Evolutionary conservation across 2,329 filamentous ascomycete species (phyloP).

Genomic region (Pseudogymnoascus sp.): DNA sequence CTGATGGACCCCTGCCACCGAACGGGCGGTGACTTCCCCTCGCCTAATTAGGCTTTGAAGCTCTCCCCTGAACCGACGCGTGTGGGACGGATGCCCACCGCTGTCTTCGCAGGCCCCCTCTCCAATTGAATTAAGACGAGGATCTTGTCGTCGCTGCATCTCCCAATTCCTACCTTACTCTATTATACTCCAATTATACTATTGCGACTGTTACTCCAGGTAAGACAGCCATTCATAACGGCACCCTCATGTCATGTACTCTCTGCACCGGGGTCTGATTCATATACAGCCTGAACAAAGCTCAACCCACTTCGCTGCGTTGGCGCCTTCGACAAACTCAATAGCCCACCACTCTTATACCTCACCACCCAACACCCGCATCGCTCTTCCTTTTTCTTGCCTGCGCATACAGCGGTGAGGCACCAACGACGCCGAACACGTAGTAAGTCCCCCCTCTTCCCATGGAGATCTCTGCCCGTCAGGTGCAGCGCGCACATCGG

Average conservation of each 20-base stretch:
- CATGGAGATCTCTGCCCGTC: background rate
- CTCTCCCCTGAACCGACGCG: background rate
- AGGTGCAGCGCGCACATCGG: background rate
- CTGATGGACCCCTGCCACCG: background rate
- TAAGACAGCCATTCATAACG: background rate
- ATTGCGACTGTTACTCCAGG: background rate
- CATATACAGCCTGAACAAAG: constrained; percentile 1
- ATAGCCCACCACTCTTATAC: constrained; percentile 7
- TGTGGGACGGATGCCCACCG: constrained; percentile 4
- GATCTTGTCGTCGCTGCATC: background rate
- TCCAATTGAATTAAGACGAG: background rate
- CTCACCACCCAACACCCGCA: background rate
- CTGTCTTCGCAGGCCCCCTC: background rate
- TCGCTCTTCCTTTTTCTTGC: background rate
- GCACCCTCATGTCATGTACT: background rate
- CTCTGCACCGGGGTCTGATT: background rate
- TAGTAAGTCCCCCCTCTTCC: background rate
- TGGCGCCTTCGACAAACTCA: constrained; percentile 6
- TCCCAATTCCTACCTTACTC: constrained; percentile 3
- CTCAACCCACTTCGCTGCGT: constrained; percentile 8
- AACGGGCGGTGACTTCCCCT: background rate
- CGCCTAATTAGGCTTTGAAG: constrained; percentile 7
- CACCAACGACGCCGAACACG: constrained; percentile 5
- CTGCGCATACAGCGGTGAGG: constrained; percentile 9
- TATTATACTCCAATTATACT: background rate